Evolutionary conservation across 768 basidiomycete genomes (phyloP).

Genomic region (Daedaleopsis sinensis): DNA sequence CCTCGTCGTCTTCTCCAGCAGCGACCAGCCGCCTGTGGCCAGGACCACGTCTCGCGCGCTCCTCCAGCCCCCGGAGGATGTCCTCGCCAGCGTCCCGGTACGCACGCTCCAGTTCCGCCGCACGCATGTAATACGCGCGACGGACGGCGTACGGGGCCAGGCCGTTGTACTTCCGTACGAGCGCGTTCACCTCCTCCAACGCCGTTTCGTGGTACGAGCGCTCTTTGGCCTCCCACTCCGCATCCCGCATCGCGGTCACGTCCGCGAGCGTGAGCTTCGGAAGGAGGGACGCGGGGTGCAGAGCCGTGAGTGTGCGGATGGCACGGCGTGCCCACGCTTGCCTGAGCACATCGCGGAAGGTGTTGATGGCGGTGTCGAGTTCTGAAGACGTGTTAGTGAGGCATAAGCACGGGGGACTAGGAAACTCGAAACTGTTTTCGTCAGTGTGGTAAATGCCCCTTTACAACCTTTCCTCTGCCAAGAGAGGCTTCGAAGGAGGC

Average conservation of each 20-base stretch:
- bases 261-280: conserved; percentile 38
- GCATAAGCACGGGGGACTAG: too few species aligned
- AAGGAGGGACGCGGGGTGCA: conserved; percentile 42
- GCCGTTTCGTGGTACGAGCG: conserved; percentile 67
- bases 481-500: too few species aligned
- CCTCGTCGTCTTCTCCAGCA: conserved; percentile 15
- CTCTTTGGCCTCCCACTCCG: conserved; percentile 73
- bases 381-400: too few species aligned
- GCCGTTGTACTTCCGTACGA: conserved; percentile 80
- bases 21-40: neutral
- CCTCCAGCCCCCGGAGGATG: conserved; percentile 47
- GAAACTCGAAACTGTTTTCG: too few species aligned
- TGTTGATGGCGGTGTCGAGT: conserved; percentile 60
- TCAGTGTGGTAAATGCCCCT: too few species aligned
- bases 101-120: conserved; percentile 57
- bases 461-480: too few species aligned
- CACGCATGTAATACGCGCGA: conserved; percentile 57
- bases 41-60: conserved; percentile 23
- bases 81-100: conserved; percentile 56
- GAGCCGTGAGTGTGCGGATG: conserved; percentile 58
- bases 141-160: conserved; percentile 81
- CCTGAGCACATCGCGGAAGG: conserved; percentile 66
- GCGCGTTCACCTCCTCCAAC: conserved; percentile 69
- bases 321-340: conserved; percentile 79
- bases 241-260: conserved; percentile 55